Evolutionary conservation across 306 rosid genomes (phyloP), one percentile per base, ranked within the genome.

Genomic region (Castanopsis chinensis): DNA sequence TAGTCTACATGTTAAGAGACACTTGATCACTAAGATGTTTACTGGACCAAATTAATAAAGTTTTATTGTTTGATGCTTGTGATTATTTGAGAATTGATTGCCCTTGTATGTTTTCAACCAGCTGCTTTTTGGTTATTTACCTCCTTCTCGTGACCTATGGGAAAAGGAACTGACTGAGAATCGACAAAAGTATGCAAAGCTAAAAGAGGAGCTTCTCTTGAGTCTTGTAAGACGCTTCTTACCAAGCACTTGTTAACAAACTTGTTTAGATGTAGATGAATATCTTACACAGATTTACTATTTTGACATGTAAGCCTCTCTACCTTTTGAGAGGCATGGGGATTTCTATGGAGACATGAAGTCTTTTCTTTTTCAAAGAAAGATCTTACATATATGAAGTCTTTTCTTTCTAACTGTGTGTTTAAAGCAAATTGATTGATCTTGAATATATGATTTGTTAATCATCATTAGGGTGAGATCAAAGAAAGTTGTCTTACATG

Each of bases 121-220:
- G 98, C 90, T 93, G 60, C 94, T 93, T 52, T 81, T 91, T 85
- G 94, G 97, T 55, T 93, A 89, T 84, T 68, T 93, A 72, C 90
- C 94, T 73, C 78, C 91, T 61, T 91, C 88, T 53, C 93, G 85
- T 61, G 92, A 91, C 71, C 76, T 79, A 19, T 91, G 97, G 94
- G 94, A 87, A 74, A 81, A 80, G 74, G 92, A 91, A 78, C 71
- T 87, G 74, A 56, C 67, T 10, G 92, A 91, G 82, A 86, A 83
- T 72, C 85, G 93, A 74, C 79, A 63, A 53, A 89, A 91, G 51
- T 91, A 93, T 78, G 92, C 85, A 43, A 78, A 87, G 57, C 84
- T 89, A 32, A 93, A 91, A 87, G 92, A 87, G 86, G 98, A 90
- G 83, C 84, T 91, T 78, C 92, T 93, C 53, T 45, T 73, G 74